phyloP scores from a whole-genome alignment of 371 early-diverging fungal genomes.

The Mucor indicus region DNA sequence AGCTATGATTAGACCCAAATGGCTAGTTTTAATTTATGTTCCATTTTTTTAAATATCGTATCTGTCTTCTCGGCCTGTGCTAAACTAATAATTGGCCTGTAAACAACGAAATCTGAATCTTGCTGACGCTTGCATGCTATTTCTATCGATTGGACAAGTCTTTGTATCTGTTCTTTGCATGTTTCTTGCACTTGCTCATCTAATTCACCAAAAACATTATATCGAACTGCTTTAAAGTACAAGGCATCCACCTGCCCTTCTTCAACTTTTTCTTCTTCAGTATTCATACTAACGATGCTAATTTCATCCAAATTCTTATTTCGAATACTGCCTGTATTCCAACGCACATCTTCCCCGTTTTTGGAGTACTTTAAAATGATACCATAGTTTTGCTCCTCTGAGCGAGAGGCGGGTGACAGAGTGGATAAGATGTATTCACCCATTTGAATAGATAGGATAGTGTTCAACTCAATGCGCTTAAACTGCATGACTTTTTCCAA shows the following conservation, averaged over 20 bases:
- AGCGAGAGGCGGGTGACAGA: conserved; percentile 33
- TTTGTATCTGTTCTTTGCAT: no score
- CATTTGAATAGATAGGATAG: conserved; percentile 55
- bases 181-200: no score
- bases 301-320: conserved; percentile 41
- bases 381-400: conserved; percentile 57
- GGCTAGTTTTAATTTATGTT: no score
- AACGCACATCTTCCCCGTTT: conserved; percentile 48
- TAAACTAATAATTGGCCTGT: no score
- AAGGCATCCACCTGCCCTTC: not conserved
- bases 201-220: conserved; percentile 41
- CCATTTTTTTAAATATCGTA: no score
- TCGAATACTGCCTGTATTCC: conserved; percentile 61
- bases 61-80: no score
- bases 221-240: conserved; percentile 41
- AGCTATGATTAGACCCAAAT: no score
- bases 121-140: no score
- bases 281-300: conserved; percentile 8
- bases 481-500: conserved; percentile 73
- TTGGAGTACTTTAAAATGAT: conserved; percentile 49
- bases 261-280: not conserved
- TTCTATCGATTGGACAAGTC: no score
- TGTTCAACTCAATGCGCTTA: conserved; percentile 56
- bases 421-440: conserved; percentile 58
- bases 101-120: no score